Conservation (phyloP, 768 basidiomycete genomes). For the Amanita jacksonii region DNA sequence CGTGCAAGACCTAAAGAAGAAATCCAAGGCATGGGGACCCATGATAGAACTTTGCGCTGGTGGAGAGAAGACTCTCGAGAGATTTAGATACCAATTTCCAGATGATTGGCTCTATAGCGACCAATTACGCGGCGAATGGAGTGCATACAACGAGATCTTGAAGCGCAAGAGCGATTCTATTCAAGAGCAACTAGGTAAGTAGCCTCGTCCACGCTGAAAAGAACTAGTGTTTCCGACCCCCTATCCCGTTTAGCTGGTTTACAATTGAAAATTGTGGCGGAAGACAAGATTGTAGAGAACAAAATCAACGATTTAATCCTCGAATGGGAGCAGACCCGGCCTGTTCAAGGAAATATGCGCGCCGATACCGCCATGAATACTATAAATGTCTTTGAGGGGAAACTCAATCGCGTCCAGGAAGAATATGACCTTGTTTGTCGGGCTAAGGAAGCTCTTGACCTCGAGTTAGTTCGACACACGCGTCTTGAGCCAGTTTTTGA, state of each 20-base stretch:
- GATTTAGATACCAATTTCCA: slow-evolving; percentile 94
- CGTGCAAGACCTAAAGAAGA: slow-evolving; percentile 97
- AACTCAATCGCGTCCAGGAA: slow-evolving; percentile 81
- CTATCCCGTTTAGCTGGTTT: slow-evolving; percentile 58
- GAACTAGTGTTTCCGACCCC: not conserved
- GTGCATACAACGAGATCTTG: slow-evolving; percentile 95
- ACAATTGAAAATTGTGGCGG: slow-evolving; percentile 99
- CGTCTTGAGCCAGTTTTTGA: slow-evolving; percentile 92
- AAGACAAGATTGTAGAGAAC: slow-evolving; percentile 96
- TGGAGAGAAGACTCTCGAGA: slow-evolving; percentile 95
- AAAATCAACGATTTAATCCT: slow-evolving; percentile 83
- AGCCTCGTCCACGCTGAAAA: slow-evolving; percentile 4
- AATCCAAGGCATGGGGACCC: slow-evolving; percentile 92
- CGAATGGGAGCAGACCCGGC: slow-evolving; percentile 95
- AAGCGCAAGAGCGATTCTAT: slow-evolving; percentile 98
- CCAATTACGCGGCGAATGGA: slow-evolving; percentile 96
- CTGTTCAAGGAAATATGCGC: slow-evolving; percentile 93
- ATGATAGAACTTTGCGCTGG: slow-evolving; percentile 92
- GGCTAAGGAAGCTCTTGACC: slow-evolving; percentile 93
- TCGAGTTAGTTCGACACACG: slow-evolving; percentile 83
- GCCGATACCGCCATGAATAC: slow-evolving; percentile 95
- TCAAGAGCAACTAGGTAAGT: slow-evolving; percentile 89
- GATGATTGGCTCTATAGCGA: slow-evolving; percentile 98
- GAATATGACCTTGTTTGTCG: slow-evolving; percentile 93
- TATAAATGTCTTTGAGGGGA: slow-evolving; percentile 91